These are phyloP conservation scores for Passalora sequoiae DNA, from an alignment of 2,329 filamentous ascomycete genomes.

Conservation along the genomic window DNA sequence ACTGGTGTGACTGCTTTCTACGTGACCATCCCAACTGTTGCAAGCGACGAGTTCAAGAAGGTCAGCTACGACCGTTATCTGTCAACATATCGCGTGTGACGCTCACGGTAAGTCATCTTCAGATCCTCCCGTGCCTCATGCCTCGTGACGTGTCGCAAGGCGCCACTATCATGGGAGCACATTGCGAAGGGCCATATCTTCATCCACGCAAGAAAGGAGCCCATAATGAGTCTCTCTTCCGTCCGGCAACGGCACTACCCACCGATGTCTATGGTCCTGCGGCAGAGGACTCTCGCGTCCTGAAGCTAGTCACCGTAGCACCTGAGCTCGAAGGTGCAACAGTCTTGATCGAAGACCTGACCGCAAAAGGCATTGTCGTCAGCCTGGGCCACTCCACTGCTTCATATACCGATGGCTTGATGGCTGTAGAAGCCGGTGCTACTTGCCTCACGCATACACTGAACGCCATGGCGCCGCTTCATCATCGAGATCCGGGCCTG, in stretches of 20 bases:
- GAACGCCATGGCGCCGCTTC: constrained; percentile 51
- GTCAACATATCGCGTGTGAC: constrained; percentile 21
- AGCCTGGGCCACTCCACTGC: constrained; percentile 51
- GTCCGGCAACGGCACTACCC: constrained; percentile 34
- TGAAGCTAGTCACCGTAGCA: constrained; percentile 51
- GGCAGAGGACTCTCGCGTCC: constrained; percentile 32
- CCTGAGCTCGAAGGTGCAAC: constrained; percentile 46
- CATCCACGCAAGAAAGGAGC: constrained; percentile 51
- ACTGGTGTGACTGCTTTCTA: constrained; percentile 52
- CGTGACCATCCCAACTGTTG: constrained; percentile 51
- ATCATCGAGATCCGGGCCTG: constrained; percentile 49
- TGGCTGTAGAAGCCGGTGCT: constrained; percentile 46
- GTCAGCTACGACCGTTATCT: constrained; percentile 41
- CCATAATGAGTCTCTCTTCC: constrained; percentile 46
- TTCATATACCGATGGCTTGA: constrained; percentile 43
- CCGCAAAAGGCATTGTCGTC: constrained; percentile 40
- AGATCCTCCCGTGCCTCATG: constrained; percentile 46
- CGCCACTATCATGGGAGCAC: constrained; percentile 52
- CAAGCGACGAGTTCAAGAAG: constrained; percentile 41
- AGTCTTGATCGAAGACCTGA: constrained; percentile 41
- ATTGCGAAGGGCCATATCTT: constrained; percentile 54
- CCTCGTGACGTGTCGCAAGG: constrained; percentile 40
- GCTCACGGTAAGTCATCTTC: constrained; percentile 7
- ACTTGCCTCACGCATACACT: constrained; percentile 51
- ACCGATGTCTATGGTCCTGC: constrained; percentile 43